Percentiles rank a stretch among this genome's conserved stretches.
phyloP scores from a whole-genome alignment of 345 rosid genomes.

The Linum trigynum region DNA sequence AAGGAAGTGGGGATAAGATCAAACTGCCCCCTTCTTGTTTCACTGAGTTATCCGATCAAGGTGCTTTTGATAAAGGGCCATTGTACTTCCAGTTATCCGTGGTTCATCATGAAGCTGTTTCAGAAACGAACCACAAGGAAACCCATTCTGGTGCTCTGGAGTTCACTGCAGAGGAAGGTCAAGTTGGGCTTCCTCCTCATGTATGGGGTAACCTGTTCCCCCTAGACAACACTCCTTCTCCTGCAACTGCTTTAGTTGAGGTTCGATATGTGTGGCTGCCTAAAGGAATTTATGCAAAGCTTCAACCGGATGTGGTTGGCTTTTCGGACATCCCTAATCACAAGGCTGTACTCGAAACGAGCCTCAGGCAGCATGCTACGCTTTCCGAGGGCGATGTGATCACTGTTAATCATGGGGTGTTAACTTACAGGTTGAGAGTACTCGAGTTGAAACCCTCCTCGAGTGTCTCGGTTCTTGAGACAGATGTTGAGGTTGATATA shows the following conservation, averaged over 20 bases:
- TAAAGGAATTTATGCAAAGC: slow-evolving; percentile 83
- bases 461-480: slow-evolving; percentile 80
- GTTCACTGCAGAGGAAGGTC: slow-evolving; percentile 81
- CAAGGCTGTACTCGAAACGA: slow-evolving; percentile 88
- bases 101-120: slow-evolving; percentile 35
- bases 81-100: slow-evolving; percentile 61
- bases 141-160: slow-evolving; percentile 93
- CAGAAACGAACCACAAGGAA: slow-evolving; percentile 17
- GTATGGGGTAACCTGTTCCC: slow-evolving; percentile 76
- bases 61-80: slow-evolving; percentile 93
- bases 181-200: slow-evolving; percentile 77
- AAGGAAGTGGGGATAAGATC: slow-evolving; percentile 80
- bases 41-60: slow-evolving; percentile 75
- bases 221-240: slow-evolving; percentile 13
- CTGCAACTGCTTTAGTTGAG: slow-evolving; percentile 42
- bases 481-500: slow-evolving; percentile 94
- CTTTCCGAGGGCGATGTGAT: slow-evolving; percentile 69
- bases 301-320: slow-evolving; percentile 72
- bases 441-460: slow-evolving; percentile 82
- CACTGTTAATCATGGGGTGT: slow-evolving; percentile 60
- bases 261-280: slow-evolving; percentile 61
- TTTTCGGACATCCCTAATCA: slow-evolving; percentile 92
- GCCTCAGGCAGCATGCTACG: slow-evolving; percentile 92
- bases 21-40: slow-evolving; percentile 73
- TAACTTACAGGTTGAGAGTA: slow-evolving; percentile 60